Percentiles rank a stretch among this genome's conserved stretches.
Conservation (phyloP, 2,329 filamentous ascomycete genomes). For the Pseudogymnoascus sp. region DNA sequence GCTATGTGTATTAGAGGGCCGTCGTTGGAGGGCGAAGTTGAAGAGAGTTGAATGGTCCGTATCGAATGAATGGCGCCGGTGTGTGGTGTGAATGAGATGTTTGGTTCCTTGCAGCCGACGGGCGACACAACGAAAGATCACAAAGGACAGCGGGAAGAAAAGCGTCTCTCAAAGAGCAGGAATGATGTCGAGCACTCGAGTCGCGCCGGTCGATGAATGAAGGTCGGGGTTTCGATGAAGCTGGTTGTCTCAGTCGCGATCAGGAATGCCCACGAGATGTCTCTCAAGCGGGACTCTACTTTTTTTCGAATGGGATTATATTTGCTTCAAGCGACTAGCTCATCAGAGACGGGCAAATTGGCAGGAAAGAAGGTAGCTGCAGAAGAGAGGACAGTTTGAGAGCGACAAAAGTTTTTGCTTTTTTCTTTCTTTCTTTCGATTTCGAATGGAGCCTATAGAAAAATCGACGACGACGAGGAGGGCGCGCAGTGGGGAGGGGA, state of each 20-base stretch:
- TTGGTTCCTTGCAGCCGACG: background rate
- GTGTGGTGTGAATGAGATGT: background rate
- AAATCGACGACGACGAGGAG: background rate
- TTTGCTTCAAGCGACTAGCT: background rate
- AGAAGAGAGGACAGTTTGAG: background rate
- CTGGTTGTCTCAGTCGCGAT: background rate
- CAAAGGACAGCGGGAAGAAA: background rate
- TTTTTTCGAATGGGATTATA: background rate
- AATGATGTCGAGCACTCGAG: conserved; percentile 1
- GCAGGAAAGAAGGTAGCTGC: background rate
- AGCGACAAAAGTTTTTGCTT: background rate
- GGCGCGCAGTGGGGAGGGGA: background rate
- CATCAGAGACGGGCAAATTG: background rate
- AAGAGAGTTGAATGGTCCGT: background rate
- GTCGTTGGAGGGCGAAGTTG: background rate
- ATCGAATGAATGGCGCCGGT: background rate
- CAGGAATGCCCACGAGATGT: background rate
- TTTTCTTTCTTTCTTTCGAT: background rate
- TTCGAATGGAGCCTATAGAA: background rate
- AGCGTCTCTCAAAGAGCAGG: conserved; percentile 2
- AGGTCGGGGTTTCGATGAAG: background rate
- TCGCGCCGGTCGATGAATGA: conserved; percentile 4
- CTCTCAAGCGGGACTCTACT: background rate
- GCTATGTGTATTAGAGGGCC: conserved; percentile 1
- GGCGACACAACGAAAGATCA: conserved; percentile 3